phyloP scores from a whole-genome alignment of 805 yeast genomes.

The Alloascoidea africana region DNA sequence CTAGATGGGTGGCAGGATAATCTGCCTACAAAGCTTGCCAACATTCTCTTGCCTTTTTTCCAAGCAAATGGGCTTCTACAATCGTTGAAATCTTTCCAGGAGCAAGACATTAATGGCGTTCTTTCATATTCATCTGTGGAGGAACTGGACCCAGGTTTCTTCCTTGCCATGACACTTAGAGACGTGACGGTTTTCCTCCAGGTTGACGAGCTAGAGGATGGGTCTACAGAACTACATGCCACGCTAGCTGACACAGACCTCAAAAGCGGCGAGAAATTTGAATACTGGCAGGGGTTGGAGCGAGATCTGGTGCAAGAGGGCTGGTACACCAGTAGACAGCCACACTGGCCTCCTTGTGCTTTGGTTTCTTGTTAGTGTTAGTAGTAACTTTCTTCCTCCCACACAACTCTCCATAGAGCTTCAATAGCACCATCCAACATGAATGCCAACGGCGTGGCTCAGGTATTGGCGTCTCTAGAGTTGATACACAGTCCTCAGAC shows the following conservation, averaged over 20 bases:
- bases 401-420: no score
- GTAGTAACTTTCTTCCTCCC: no score
- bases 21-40: neutral
- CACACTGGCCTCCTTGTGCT: neutral
- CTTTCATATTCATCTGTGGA: slow-evolving; percentile 8
- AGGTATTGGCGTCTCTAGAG: no score
- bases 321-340: neutral
- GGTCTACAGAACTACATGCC: slow-evolving; percentile 19
- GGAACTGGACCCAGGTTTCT: slow-evolving; percentile 23
- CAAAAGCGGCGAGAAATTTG: slow-evolving; percentile 26
- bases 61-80: slow-evolving; percentile 1
- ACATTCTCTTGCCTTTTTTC: neutral
- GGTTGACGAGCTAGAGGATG: slow-evolving; percentile 6
- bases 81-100: slow-evolving; percentile 19
- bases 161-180: slow-evolving; percentile 36
- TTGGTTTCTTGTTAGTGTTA: no score
- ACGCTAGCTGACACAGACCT: slow-evolving; percentile 37
- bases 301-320: slow-evolving; percentile 12
- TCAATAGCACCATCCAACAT: no score
- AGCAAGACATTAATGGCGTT: slow-evolving; percentile 16
- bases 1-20: neutral
- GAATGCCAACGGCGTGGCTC: no score
- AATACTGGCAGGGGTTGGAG: slow-evolving; percentile 34
- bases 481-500: no score
- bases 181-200: slow-evolving; percentile 40